Evolutionary conservation across 306 rosid genomes (phyloP).

Genomic region (Pterocarpus santalinus): DNA sequence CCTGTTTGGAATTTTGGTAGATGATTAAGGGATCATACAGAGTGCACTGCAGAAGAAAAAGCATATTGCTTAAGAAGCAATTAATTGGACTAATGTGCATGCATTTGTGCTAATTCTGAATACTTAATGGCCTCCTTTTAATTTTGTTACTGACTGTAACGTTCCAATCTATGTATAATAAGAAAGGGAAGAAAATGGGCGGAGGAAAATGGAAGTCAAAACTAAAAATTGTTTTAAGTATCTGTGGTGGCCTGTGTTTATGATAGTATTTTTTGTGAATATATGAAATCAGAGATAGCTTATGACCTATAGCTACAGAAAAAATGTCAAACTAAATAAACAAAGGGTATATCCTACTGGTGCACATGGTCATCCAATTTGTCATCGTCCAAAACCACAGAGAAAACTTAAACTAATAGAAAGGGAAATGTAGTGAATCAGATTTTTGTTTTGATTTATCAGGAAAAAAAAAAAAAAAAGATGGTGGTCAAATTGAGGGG

Average conservation of each 20-base stretch:
- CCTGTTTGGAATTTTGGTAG: constrained; percentile 27
- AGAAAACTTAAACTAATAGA: too few species aligned
- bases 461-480: too few species aligned
- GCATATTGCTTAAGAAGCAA: constrained; percentile 29
- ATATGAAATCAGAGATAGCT: neutral
- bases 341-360: too few species aligned
- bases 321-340: too few species aligned
- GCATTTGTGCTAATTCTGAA: neutral
- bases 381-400: too few species aligned
- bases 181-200: neutral
- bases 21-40: neutral
- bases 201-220: constrained; percentile 23
- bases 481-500: too few species aligned
- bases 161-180: neutral
- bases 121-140: constrained; percentile 4
- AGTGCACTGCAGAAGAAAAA: constrained; percentile 18
- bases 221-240: neutral
- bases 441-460: too few species aligned
- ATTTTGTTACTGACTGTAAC: constrained; percentile 24
- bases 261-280: neutral
- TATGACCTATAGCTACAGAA: too few species aligned
- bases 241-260: constrained; percentile 14
- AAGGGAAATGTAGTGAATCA: too few species aligned
- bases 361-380: too few species aligned
- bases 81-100: neutral